Conservation (phyloP, 257 asterid genomes). For the Euphrasia confusa region DNA sequence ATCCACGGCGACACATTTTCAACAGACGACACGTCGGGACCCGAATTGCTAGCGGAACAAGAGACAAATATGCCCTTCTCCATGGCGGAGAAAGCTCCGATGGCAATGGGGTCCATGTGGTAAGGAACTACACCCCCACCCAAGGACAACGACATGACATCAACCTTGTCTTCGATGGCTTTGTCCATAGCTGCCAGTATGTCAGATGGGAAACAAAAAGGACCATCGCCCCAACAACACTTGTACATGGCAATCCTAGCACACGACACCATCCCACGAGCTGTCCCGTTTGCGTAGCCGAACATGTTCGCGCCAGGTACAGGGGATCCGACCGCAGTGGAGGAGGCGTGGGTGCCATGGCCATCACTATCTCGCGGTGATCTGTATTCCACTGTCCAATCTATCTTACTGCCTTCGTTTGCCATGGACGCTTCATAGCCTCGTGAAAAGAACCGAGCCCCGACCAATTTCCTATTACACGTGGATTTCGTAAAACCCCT, state of each 20-base stretch:
- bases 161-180: conserved; percentile 53
- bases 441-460: conserved; percentile 60
- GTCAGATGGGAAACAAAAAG: conserved; percentile 67
- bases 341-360: conserved; percentile 87
- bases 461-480: conserved; percentile 24
- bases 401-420: conserved; percentile 50
- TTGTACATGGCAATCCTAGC: conserved; percentile 76
- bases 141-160: conserved; percentile 67
- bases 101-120: conserved; percentile 54
- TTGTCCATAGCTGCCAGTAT: conserved; percentile 36
- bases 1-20: conserved; percentile 60
- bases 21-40: conserved; percentile 54
- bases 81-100: conserved; percentile 81
- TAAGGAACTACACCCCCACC: conserved; percentile 77
- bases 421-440: conserved; percentile 57
- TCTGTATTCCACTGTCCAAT: conserved; percentile 58
- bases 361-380: conserved; percentile 92
- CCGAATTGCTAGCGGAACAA: conserved; percentile 83
- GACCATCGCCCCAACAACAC: conserved; percentile 82
- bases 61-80: conserved; percentile 26
- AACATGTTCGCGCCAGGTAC: conserved; percentile 69
- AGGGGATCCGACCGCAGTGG: conserved; percentile 72
- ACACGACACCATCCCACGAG: conserved; percentile 87
- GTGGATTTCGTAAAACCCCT: conserved; percentile 50
- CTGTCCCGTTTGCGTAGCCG: conserved; percentile 75